Base-by-base conservation (phyloP, 148 eudicot species). In the Vaccinium darrowii region DNA sequence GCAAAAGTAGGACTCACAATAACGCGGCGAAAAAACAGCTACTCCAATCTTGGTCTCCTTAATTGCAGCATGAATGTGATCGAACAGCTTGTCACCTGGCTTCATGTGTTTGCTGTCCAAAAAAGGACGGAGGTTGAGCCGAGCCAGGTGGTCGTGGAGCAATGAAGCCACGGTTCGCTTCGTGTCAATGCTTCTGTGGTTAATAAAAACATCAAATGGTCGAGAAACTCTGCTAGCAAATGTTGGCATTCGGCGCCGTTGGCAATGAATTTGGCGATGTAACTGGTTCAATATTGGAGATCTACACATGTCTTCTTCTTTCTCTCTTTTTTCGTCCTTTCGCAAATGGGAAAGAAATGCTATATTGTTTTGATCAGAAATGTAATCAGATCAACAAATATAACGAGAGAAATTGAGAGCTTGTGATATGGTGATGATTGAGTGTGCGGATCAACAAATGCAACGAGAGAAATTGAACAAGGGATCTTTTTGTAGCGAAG, bases 91-190 rank as follows among this genome's bases (percentile, higher is more conserved):
- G 71, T 87, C 88, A 0, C 86, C 88, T 0, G 88, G 88, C 57
- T 84, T 87, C 86, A 87, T 80, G 83, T 60, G 80, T 76, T 87
- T 87, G 88, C 43, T 79, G 76, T 87, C 86, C 83, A 87, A 43
- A 52, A 87, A 87, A 0, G 88, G 80, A 5, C 75, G 81, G 25
- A 87, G 49, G 8, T 81, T 53, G 47, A 81, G 81, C 47, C 85
- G 25, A 25, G 10, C 33, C 5, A 87, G 88, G 56, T 87, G 81
- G 39, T 84, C 84, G 21, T 83, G 62, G 16, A 87, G 73, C 88
- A 87, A 75, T 39, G 88, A 80, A 23, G 88, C 86, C 21, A 87
- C 53, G 0, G 88, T 71, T 23, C 81, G 72, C 84, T 84, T 84
- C n/a, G 86, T 87, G 76, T 87, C 88, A 3, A 74, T 54, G 13